phyloP scores from a whole-genome alignment of 495 filamentous ascomycete species.

The Emericellopsis terricola region DNA sequence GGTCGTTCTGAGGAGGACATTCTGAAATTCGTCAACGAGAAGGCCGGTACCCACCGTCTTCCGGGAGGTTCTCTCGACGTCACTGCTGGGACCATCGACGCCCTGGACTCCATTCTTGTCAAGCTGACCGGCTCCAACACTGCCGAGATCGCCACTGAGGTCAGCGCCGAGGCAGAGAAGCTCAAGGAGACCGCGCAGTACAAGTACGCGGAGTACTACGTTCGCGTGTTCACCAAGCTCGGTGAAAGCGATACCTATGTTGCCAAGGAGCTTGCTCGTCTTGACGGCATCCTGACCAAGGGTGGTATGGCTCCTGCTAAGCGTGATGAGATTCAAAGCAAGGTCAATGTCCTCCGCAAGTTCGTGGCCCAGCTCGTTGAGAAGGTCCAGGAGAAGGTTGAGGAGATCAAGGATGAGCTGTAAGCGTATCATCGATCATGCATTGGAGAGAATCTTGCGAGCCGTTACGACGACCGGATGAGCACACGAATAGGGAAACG shows the following conservation, averaged over 20 bases:
- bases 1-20: constrained; percentile 65
- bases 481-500: constrained; percentile 6
- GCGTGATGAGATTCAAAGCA: constrained; percentile 69
- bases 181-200: constrained; percentile 39
- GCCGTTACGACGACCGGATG: constrained; percentile 3
- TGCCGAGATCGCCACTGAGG: constrained; percentile 39
- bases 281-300: constrained; percentile 69
- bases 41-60: constrained; percentile 74
- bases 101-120: constrained; percentile 53
- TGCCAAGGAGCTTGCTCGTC: constrained; percentile 66
- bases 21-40: constrained; percentile 67
- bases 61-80: constrained; percentile 66
- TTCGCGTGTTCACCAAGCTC: constrained; percentile 77
- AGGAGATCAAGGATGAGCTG: constrained; percentile 46
- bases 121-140: constrained; percentile 40
- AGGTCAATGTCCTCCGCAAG: constrained; percentile 73
- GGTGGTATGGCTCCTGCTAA: constrained; percentile 72
- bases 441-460: too few relatives aligned
- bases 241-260: constrained; percentile 57
- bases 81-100: constrained; percentile 64
- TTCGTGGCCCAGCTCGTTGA: constrained; percentile 36
- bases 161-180: constrained; percentile 47
- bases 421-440: too few relatives aligned
- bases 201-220: constrained; percentile 86
- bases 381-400: constrained; percentile 3